A percentile compares a stretch with the other conserved stretches of the same genome.
phyloP scores from a whole-genome alignment of 805 yeast genomes.

The Ogataea chonburiensis region DNA sequence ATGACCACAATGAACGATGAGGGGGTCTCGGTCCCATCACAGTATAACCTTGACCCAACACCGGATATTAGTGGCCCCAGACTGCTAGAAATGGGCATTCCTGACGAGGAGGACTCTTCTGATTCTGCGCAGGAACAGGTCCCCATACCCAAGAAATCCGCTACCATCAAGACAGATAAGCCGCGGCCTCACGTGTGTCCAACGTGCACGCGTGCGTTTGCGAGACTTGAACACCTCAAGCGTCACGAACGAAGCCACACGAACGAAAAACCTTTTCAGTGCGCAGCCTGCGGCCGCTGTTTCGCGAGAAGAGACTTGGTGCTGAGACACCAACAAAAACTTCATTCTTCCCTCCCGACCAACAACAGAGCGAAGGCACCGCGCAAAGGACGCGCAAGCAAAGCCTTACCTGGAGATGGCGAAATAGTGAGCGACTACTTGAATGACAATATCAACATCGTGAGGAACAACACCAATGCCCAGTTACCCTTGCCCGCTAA shows the following conservation, averaged over 20 bases:
- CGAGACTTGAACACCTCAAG: constrained; percentile 88
- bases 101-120: constrained; percentile 13
- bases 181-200: constrained; percentile 92
- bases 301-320: constrained; percentile 90
- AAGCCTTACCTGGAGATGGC: constrained; percentile 29
- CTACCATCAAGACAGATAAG: constrained; percentile 81
- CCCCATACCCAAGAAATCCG: constrained; percentile 85
- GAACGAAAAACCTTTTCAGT: constrained; percentile 92
- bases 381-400: constrained; percentile 33
- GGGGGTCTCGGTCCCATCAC: constrained; percentile 11
- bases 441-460: constrained; percentile 51
- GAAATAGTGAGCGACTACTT: constrained; percentile 36
- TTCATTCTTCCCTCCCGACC: constrained; percentile 60
- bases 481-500: constrained; percentile 42
- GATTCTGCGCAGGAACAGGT: constrained; percentile 15
- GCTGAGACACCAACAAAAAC: constrained; percentile 90
- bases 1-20: constrained; percentile 10
- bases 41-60: constrained; percentile 6
- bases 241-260: constrained; percentile 95
- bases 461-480: constrained; percentile 50
- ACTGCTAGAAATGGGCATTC: constrained; percentile 2
- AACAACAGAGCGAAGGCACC: constrained; percentile 34
- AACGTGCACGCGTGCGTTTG: constrained; percentile 93
- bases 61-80: not conserved
- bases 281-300: constrained; percentile 94